These are phyloP conservation scores for Nakazawaea ernobii DNA, from an alignment of 805 yeast genomes.

Conservation along the genomic window DNA sequence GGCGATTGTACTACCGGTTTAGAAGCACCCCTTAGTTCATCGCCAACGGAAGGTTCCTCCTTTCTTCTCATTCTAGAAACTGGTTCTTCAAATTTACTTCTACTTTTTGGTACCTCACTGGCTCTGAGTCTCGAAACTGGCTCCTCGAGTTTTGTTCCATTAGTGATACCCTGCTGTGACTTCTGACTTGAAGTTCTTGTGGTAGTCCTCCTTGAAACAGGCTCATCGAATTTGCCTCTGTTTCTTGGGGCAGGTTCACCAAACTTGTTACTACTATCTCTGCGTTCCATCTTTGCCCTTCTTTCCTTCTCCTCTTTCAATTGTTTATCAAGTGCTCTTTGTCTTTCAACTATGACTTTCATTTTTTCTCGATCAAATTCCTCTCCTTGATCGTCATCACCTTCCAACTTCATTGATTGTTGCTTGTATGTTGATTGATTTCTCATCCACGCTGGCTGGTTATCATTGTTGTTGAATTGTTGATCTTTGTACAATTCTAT, in stretches of 20 bases:
- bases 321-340: constrained; percentile 31
- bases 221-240: constrained; percentile 1
- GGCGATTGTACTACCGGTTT: neutral
- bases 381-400: constrained; percentile 40
- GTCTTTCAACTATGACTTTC: constrained; percentile 30
- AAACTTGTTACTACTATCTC: neutral
- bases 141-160: constrained; percentile 3
- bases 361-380: constrained; percentile 39
- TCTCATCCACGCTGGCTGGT: constrained; percentile 72
- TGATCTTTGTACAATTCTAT: constrained; percentile 49
- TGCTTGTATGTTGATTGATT: constrained; percentile 44
- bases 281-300: constrained; percentile 11
- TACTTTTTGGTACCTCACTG: neutral
- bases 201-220: neutral
- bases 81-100: constrained; percentile 14
- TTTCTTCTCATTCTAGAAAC: constrained; percentile 21
- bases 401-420: constrained; percentile 26
- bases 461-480: constrained; percentile 22
- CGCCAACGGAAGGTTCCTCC: neutral
- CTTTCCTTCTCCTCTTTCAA: constrained; percentile 16
- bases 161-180: neutral
- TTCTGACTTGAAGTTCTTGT: neutral
- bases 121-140: neutral
- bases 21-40: constrained; percentile 11
- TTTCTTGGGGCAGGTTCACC: constrained; percentile 1